Conservation (phyloP, 2,329 filamentous ascomycete genomes). For the Neopestalotiopsis clavispora region DNA sequence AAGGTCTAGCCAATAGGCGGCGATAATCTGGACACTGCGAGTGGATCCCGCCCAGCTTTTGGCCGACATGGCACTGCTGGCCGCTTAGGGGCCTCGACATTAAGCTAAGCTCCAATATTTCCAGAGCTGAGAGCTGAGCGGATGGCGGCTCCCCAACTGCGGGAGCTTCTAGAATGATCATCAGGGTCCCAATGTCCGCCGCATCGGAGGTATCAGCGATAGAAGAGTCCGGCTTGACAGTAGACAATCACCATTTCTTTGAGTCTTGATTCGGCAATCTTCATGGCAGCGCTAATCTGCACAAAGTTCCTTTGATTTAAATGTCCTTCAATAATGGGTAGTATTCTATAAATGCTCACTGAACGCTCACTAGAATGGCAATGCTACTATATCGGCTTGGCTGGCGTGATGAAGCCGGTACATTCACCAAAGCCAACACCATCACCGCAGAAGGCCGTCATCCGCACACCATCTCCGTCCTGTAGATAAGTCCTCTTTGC, state of each 20-base stretch:
- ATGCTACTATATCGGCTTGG: constrained; percentile 18
- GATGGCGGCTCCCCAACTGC: no score
- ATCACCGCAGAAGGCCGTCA: constrained; percentile 44
- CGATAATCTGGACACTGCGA: not conserved
- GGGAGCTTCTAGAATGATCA: constrained; percentile 1
- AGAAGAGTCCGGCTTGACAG: not conserved
- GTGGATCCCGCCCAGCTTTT: not conserved
- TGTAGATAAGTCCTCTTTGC: constrained; percentile 39
- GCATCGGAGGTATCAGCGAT: not conserved
- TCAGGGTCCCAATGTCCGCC: not conserved
- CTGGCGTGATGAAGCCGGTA: constrained; percentile 25
- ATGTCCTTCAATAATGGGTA: not conserved
- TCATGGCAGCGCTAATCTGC: no score
- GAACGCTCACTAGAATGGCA: not conserved
- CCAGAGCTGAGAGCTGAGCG: not conserved
- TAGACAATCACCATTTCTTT: not conserved
- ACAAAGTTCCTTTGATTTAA: not conserved
- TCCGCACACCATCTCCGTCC: constrained; percentile 45
- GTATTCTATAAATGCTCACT: not conserved
- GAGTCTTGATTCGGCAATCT: no score
- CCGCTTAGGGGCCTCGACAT: not conserved
- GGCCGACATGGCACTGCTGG: not conserved
- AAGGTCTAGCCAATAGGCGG: constrained; percentile 6
- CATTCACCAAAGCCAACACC: constrained; percentile 48
- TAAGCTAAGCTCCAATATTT: not conserved